phyloP scores from a whole-genome alignment of 2,329 filamentous ascomycete species.

The Basipetospora chlamydospora region DNA sequence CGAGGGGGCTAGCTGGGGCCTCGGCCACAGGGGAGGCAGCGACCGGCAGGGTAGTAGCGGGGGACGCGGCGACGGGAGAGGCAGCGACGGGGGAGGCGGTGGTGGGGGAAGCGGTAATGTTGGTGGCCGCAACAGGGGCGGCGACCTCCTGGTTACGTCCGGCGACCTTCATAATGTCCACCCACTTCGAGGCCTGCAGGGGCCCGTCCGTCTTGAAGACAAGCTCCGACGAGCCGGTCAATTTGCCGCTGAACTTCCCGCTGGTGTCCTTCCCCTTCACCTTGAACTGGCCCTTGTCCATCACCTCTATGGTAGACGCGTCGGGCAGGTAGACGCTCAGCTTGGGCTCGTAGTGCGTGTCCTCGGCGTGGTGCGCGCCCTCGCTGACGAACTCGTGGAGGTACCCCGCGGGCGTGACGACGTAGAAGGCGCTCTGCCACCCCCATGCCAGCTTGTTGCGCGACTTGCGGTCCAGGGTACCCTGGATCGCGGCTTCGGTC shows the following conservation, averaged over 20 bases:
- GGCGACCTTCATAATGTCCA: conserved; percentile 54
- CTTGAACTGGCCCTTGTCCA: conserved; percentile 79
- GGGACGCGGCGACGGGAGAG: too few species aligned
- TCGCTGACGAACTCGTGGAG: conserved; percentile 95
- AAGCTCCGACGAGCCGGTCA: conserved; percentile 67
- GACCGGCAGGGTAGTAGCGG: too few species aligned
- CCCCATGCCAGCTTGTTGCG: conserved; percentile 68
- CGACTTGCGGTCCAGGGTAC: conserved; percentile 78
- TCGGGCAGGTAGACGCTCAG: conserved; percentile 86
- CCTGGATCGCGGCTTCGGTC: conserved; percentile 74
- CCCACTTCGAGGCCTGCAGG: conserved; percentile 75
- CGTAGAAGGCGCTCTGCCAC: conserved; percentile 74
- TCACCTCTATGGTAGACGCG: too few species aligned
- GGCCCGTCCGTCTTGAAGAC: conserved; percentile 77
- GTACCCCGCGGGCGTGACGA: conserved; percentile 75
- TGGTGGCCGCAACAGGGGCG: too few species aligned
- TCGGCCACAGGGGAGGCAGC: too few species aligned
- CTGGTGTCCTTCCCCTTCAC: conserved; percentile 89
- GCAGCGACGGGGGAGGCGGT: too few species aligned
- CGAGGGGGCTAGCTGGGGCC: too few species aligned
- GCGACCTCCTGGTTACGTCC: too few species aligned
- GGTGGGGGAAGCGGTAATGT: too few species aligned
- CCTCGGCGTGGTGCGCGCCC: conserved; percentile 86
- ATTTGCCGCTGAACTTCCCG: conserved; percentile 65
- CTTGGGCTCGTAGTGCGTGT: conserved; percentile 51